Evolutionary conservation across 2,329 filamentous ascomycete genomes (phyloP).

Genomic region (Apiospora hydei): DNA sequence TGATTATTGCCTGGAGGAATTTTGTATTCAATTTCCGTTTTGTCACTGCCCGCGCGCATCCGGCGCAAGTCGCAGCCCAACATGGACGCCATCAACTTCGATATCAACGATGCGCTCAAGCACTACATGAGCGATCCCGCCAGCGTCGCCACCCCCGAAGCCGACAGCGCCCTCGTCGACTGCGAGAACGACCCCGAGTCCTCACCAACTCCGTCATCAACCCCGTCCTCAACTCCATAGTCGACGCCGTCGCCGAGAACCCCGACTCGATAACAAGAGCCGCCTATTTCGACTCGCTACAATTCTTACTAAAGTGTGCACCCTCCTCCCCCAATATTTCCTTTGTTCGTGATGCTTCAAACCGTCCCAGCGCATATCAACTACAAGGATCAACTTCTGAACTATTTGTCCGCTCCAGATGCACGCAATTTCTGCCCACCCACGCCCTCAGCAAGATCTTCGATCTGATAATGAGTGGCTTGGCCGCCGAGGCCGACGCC

Average conservation of each 20-base stretch:
- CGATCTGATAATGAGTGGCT: slow-evolving; percentile 85
- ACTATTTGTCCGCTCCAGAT: slow-evolving; percentile 74
- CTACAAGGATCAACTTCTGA: slow-evolving; percentile 63
- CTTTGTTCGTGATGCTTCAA: slow-evolving; percentile 28
- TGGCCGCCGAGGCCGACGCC: slow-evolving; percentile 84
- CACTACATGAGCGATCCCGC: slow-evolving; percentile 94
- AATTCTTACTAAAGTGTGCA: slow-evolving; percentile 95
- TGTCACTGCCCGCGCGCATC: slow-evolving; percentile 14
- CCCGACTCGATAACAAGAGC: slow-evolving; percentile 85
- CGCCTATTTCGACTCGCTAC: slow-evolving; percentile 87
- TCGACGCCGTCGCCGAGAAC: slow-evolving; percentile 90
- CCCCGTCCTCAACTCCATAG: slow-evolving; percentile 85
- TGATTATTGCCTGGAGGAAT: not conserved
- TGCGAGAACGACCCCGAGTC: slow-evolving; percentile 92
- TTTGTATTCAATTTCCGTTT: not conserved
- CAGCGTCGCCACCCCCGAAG: slow-evolving; percentile 84
- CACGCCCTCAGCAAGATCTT: slow-evolving; percentile 91
- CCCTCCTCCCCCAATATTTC: slow-evolving; percentile 44
- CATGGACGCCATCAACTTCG: slow-evolving; percentile 84
- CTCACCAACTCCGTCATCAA: slow-evolving; percentile 83
- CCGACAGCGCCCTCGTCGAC: slow-evolving; percentile 81
- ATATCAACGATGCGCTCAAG: slow-evolving; percentile 96
- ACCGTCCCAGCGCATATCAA: slow-evolving; percentile 32
- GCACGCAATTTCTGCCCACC: slow-evolving; percentile 78
- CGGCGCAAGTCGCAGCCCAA: slow-evolving; percentile 34